Conservation (phyloP, 371 early-diverging fungal species). For the Coemansia linderi region DNA sequence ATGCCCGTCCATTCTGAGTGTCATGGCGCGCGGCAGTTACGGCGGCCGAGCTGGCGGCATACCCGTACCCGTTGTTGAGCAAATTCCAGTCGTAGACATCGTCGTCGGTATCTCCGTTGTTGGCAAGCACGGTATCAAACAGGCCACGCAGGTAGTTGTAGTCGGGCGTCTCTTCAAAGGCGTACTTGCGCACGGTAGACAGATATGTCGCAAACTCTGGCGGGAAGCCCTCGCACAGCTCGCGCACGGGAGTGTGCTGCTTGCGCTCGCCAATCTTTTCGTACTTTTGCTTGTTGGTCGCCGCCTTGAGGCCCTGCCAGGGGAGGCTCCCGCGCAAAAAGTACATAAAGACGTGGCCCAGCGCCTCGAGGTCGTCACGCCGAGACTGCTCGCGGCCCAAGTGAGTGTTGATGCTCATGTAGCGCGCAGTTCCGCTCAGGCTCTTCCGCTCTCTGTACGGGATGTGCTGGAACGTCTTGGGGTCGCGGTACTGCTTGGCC, state of each 20-base stretch:
- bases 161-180: slow-evolving; percentile 99
- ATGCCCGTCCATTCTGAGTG: slow-evolving; percentile 14
- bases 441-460: slow-evolving; percentile 98
- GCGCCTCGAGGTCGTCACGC: slow-evolving; percentile 98
- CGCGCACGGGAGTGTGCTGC: slow-evolving; percentile 94
- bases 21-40: slow-evolving; percentile 15
- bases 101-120: slow-evolving; percentile 93
- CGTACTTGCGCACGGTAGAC: slow-evolving; percentile 92
- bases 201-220: slow-evolving; percentile 96
- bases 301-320: slow-evolving; percentile 99
- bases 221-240: slow-evolving; percentile 94
- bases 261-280: slow-evolving; percentile 99
- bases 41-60: slow-evolving; percentile 8
- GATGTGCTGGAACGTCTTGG: slow-evolving; percentile 95
- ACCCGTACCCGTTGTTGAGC: slow-evolving; percentile 29
- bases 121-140: slow-evolving; percentile 92
- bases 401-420: slow-evolving; percentile 99
- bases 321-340: slow-evolving; percentile 98
- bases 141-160: slow-evolving; percentile 96
- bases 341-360: slow-evolving; percentile 99
- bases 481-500: slow-evolving; percentile 98
- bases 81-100: slow-evolving; percentile 95
- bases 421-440: slow-evolving; percentile 99
- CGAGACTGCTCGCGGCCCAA: slow-evolving; percentile 97
- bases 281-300: slow-evolving; percentile 98